These are phyloP conservation scores for Podila minutissima DNA, from an alignment of 192 early-diverging fungal genomes.

Conservation along the genomic window DNA sequence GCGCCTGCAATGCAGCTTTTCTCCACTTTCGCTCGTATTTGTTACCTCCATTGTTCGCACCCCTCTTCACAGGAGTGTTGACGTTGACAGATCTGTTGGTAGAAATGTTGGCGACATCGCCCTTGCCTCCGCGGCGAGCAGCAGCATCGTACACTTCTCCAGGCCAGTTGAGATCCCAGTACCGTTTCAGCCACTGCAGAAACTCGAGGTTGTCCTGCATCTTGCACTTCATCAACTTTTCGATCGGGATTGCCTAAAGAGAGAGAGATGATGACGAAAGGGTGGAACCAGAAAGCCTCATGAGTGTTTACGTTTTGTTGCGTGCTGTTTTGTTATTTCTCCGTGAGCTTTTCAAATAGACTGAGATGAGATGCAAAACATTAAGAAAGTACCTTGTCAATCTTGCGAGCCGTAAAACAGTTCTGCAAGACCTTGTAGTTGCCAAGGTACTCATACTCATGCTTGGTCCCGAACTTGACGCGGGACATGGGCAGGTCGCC, in stretches of 20 bases:
- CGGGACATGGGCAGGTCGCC: slow-evolving; percentile 84
- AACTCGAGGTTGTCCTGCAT: slow-evolving; percentile 99
- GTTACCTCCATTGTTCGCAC: slow-evolving; percentile 45
- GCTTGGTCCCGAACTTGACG: slow-evolving; percentile 94
- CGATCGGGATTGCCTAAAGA: slow-evolving; percentile 81
- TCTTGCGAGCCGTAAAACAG: slow-evolving; percentile 84
- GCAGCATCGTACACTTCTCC: slow-evolving; percentile 86
- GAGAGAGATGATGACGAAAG: neutral
- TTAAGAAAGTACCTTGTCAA: slow-evolving; percentile 79
- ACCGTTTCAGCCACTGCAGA: slow-evolving; percentile 93
- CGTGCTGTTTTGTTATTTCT: neutral
- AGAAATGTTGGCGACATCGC: slow-evolving; percentile 14
- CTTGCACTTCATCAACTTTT: slow-evolving; percentile 91
- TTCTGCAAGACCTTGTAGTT: slow-evolving; percentile 97
- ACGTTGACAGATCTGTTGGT: slow-evolving; percentile 40
- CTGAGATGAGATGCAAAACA: neutral
- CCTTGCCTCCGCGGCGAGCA: slow-evolving; percentile 65
- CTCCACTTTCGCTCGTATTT: neutral
- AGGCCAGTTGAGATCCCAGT: slow-evolving; percentile 87
- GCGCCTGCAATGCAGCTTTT: neutral
- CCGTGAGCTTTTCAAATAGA: neutral
- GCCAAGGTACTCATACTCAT: slow-evolving; percentile 94
- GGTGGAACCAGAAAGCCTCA: neutral
- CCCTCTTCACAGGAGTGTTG: slow-evolving; percentile 36
- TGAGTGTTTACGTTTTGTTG: neutral